Conservation (phyloP, 108 stramenopile genomes). For the Nitzschia sp. region DNA sequence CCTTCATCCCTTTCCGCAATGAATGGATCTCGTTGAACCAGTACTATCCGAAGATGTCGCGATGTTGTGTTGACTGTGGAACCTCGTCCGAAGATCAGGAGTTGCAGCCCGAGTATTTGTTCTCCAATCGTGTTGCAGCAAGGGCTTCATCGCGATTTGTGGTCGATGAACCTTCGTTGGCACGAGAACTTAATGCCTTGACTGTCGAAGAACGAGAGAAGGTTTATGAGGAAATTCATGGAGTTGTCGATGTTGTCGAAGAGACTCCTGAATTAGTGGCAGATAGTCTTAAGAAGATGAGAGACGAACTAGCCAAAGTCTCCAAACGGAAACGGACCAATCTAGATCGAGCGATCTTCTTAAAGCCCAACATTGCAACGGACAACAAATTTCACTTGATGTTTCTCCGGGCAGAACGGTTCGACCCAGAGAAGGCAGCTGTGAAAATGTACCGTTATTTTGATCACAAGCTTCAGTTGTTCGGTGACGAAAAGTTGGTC, state of each 20-base stretch:
- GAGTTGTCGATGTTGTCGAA: background rate
- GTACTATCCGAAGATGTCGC: too few species aligned
- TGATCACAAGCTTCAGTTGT: slow-evolving; percentile 13
- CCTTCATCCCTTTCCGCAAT: too few species aligned
- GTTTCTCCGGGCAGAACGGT: slow-evolving; percentile 28
- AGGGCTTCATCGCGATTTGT: too few species aligned
- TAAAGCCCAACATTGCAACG: slow-evolving; percentile 7
- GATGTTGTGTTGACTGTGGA: too few species aligned
- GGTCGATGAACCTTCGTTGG: background rate
- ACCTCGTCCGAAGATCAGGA: too few species aligned
- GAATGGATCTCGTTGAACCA: too few species aligned
- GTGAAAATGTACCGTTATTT: slow-evolving; percentile 9
- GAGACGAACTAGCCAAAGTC: background rate
- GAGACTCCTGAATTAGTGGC: slow-evolving; percentile 17
- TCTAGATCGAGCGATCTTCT: slow-evolving; percentile 12
- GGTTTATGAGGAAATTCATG: slow-evolving; percentile 17
- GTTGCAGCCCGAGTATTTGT: too few species aligned
- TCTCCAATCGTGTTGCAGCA: too few species aligned
- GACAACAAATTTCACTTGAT: slow-evolving; percentile 18
- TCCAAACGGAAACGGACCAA: background rate
- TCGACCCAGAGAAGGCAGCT: slow-evolving; percentile 25
- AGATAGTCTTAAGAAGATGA: background rate
- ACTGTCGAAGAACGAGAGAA: slow-evolving; percentile 11
- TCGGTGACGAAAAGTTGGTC: slow-evolving; percentile 16
- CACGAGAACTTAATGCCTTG: slow-evolving; percentile 12